Evolutionary conservation across 2,329 filamentous ascomycete genomes (phyloP).

Genomic region (Diaporthe sp.): DNA sequence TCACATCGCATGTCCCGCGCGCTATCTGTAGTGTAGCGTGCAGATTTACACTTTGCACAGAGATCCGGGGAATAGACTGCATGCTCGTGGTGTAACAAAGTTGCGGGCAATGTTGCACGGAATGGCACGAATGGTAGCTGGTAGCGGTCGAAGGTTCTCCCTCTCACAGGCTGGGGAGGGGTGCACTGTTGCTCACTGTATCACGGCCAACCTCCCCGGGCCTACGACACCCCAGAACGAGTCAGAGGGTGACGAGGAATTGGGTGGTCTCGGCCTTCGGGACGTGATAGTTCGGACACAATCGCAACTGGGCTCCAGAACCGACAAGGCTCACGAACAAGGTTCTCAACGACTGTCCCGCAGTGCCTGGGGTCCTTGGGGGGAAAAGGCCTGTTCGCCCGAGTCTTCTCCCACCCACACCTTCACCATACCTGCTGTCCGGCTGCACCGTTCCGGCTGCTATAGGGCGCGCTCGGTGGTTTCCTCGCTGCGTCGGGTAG

Average conservation of each 20-base stretch:
- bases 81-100: background rate
- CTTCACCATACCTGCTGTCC: background rate
- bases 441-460: background rate
- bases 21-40: background rate
- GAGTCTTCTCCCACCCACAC: background rate
- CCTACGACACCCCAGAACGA: background rate
- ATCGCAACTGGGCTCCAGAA: background rate
- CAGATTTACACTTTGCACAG: background rate
- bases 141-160: background rate
- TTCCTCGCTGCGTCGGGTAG: conserved; percentile 1
- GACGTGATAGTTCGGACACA: background rate
- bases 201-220: conserved; percentile 5
- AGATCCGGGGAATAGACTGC: background rate
- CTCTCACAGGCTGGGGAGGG: background rate
- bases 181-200: background rate
- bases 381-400: background rate
- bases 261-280: conserved; percentile 11
- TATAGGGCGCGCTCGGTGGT: background rate
- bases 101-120: background rate
- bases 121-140: background rate
- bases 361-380: background rate
- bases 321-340: background rate
- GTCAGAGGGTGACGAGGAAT: background rate
- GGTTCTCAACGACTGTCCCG: conserved; percentile 1
- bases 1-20: background rate